Conservation (phyloP, 1,284 basidiomycete genomes). For the Fomitopsis palustris region DNA sequence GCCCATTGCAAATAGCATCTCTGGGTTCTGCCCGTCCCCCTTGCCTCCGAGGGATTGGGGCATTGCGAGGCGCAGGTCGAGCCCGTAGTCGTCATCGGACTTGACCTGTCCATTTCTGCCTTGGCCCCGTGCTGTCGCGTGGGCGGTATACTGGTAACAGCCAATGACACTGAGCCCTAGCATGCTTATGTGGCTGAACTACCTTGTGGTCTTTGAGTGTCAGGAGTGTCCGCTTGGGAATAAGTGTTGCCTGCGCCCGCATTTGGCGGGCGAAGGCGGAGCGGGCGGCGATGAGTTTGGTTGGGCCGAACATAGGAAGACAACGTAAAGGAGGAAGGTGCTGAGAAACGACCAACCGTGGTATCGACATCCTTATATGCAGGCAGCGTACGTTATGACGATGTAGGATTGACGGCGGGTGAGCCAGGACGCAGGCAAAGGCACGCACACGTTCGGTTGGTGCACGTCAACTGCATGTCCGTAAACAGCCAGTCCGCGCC, state of each 20-base stretch:
- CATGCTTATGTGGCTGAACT: background rate
- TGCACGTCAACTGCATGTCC: background rate
- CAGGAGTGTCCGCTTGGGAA: conserved; percentile 16
- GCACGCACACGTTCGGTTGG: background rate
- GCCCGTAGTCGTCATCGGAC: conserved; percentile 32
- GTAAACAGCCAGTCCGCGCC: background rate
- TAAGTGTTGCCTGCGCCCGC: background rate
- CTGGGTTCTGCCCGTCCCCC: conserved; percentile 40
- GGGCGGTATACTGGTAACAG: conserved; percentile 29
- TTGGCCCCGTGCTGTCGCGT: conserved; percentile 34
- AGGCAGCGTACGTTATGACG: background rate
- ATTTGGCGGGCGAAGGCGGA: background rate
- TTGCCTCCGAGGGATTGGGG: conserved; percentile 38
- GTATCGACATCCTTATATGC: background rate
- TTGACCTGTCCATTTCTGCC: conserved; percentile 37
- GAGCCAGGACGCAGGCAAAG: background rate
- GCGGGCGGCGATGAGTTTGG: background rate
- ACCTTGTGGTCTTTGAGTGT: conserved; percentile 26
- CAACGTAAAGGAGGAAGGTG: background rate
- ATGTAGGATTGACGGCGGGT: background rate
- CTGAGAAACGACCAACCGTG: background rate
- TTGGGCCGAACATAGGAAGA: background rate
- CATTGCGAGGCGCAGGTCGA: conserved; percentile 33
- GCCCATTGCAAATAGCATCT: conserved; percentile 40
- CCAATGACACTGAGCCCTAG: background rate